These are phyloP conservation scores for Penicillium herquei DNA, from an alignment of 495 filamentous ascomycete species.

Conservation along the genomic window DNA sequence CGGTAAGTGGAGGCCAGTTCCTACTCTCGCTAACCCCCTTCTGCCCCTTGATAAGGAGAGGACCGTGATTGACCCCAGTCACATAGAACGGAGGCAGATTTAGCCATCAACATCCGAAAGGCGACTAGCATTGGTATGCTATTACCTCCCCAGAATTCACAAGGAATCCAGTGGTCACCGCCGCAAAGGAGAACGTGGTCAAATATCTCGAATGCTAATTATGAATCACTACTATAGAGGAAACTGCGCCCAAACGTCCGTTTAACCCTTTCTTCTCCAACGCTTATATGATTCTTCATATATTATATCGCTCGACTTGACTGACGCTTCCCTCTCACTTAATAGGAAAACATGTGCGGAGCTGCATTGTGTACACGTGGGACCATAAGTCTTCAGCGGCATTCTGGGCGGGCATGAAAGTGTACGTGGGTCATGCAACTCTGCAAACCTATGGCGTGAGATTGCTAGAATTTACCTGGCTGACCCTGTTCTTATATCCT, in stretches of 20 bases:
- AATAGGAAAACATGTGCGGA: conserved; percentile 90
- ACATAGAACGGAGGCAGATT: conserved; percentile 82
- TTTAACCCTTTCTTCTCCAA: background rate
- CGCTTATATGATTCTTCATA: too few relatives aligned
- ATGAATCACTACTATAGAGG: conserved; percentile 54
- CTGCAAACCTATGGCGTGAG: conserved; percentile 5
- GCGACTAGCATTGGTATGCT: conserved; percentile 79
- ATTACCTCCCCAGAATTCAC: background rate
- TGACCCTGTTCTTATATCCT: background rate
- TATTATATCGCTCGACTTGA: conserved; percentile 5
- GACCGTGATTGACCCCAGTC: conserved; percentile 19
- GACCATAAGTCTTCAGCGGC: conserved; percentile 95
- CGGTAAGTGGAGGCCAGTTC: conserved; percentile 32
- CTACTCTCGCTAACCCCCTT: background rate
- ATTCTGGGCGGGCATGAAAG: conserved; percentile 99
- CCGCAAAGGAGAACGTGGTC: conserved; percentile 8
- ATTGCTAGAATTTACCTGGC: background rate
- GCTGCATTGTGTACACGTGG: conserved; percentile 98
- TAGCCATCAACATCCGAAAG: conserved; percentile 94
- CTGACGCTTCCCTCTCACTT: conserved; percentile 6
- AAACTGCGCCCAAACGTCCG: conserved; percentile 91
- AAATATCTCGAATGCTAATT: conserved; percentile 21
- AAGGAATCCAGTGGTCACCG: background rate
- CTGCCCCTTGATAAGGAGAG: background rate
- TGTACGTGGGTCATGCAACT: conserved; percentile 53